Conservation (phyloP, 116 monocot species). For the Zostera marina region DNA sequence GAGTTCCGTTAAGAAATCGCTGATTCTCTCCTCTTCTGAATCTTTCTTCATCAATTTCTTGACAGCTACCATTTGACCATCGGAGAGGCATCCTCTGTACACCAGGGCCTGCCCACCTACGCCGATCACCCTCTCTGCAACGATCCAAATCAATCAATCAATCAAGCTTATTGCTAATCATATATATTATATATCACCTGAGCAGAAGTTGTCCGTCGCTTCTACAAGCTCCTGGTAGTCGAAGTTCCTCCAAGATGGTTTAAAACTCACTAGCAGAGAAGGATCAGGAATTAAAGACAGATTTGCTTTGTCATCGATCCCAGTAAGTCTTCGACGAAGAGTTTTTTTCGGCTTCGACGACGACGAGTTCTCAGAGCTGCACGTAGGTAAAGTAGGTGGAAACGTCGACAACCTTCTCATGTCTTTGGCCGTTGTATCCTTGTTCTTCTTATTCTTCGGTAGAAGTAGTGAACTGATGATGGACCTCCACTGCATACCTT, state of each 20-base stretch:
- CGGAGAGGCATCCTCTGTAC: constrained; percentile 11
- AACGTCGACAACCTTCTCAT: constrained; percentile 39
- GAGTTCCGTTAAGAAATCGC: constrained; percentile 19
- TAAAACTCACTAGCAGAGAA: constrained; percentile 21
- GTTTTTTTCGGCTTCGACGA: background rate
- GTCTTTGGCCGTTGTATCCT: background rate
- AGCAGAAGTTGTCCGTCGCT: constrained; percentile 72
- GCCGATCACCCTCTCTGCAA: constrained; percentile 17
- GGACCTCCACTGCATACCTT: constrained; percentile 37
- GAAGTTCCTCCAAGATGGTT: constrained; percentile 79
- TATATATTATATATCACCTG: constrained; percentile 24
- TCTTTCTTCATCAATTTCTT: constrained; percentile 19
- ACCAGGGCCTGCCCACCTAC: constrained; percentile 21
- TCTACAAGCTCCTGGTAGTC: constrained; percentile 48
- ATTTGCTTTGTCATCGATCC: background rate
- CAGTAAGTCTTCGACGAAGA: background rate
- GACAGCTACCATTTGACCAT: constrained; percentile 20
- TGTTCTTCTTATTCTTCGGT: constrained; percentile 27
- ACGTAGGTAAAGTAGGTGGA: constrained; percentile 13
- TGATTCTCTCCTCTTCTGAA: constrained; percentile 14
- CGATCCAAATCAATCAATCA: background rate
- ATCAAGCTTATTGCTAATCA: too few relatives aligned
- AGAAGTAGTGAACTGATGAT: constrained; percentile 37
- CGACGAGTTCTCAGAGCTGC: constrained; percentile 10
- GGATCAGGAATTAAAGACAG: background rate